Evolutionary conservation across 805 yeast species (phyloP).

Genomic region (Kodamaea fukazawae): DNA sequence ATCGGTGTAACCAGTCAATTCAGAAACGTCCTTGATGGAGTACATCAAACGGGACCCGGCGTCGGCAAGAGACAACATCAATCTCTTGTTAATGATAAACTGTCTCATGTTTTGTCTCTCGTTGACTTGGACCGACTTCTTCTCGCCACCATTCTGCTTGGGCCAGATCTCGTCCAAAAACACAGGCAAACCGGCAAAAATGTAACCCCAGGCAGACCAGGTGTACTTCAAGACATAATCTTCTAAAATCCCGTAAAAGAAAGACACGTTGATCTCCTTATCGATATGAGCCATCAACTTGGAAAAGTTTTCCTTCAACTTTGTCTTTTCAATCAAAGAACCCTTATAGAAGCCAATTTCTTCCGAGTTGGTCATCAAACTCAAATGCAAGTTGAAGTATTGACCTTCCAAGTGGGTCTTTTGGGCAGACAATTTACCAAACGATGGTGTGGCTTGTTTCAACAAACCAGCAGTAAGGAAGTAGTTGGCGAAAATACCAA

Average conservation of each 20-base stretch:
- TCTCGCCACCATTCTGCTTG: slow-evolving; percentile 15
- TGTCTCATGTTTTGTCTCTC: slow-evolving; percentile 73
- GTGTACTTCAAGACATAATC: slow-evolving; percentile 85
- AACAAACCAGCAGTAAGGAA: slow-evolving; percentile 73
- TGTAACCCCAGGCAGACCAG: slow-evolving; percentile 95
- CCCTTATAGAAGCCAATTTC: slow-evolving; percentile 95
- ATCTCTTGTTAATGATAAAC: slow-evolving; percentile 84
- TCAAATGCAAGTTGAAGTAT: slow-evolving; percentile 81
- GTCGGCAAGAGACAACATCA: slow-evolving; percentile 88
- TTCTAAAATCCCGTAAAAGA: slow-evolving; percentile 71
- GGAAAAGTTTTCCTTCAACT: slow-evolving; percentile 58
- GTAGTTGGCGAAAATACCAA: slow-evolving; percentile 79
- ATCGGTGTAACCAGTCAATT: slow-evolving; percentile 85
- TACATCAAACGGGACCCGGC: slow-evolving; percentile 95
- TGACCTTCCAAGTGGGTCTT: slow-evolving; percentile 84
- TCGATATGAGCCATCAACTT: slow-evolving; percentile 53
- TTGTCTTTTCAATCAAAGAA: slow-evolving; percentile 67
- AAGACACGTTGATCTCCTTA: slow-evolving; percentile 55
- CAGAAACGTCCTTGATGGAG: slow-evolving; percentile 89
- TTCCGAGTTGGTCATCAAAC: slow-evolving; percentile 83
- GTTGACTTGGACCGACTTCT: slow-evolving; percentile 23
- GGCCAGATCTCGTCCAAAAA: slow-evolving; percentile 54
- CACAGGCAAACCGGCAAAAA: slow-evolving; percentile 87
- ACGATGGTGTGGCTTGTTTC: slow-evolving; percentile 76
- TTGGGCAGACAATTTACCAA: slow-evolving; percentile 70